Evolutionary conservation across 257 asterid species (phyloP), one percentile per base, ranked within the genome.

Genomic region (Agastache rugosa): DNA sequence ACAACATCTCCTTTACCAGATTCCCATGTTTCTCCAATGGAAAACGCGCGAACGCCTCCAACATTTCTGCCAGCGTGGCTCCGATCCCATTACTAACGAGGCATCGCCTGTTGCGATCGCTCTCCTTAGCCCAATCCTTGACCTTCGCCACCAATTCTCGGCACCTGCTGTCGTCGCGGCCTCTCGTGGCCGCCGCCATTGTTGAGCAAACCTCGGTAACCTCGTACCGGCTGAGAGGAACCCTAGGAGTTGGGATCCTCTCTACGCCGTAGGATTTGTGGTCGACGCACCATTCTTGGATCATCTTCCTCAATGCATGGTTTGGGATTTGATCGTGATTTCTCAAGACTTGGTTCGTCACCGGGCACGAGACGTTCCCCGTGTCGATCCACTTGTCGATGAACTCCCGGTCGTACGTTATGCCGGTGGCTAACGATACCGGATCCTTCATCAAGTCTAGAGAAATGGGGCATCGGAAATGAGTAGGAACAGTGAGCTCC

Each of bases 261-360:
- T 90, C 93, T 1, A 90, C 83, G 42, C 98, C 98, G 64, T 54
- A 60, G 1, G 93, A 78, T 54, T 66, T 79, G 20, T 92, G 88
- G 35, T 88, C 87, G 0, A 87, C 97, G 54, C 98, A 90, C 98
- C 98, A 92, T 22, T 87, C 90, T 74, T 92, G 98, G 71, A 88
- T 92, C 96, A 88, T 86, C 75, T 81, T 87, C 35, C 98, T 65
- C 8, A 88, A 67, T 22, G 87, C 66, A 48, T 90, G 96, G 70
- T 92, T 92, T 0, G 98, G 98, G 59, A 88, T 83, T 8, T 54
- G 82, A 37, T 88, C 88, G 10, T 75, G 74, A 35, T 53, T 79
- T 62, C 29, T 78, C 81, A 90, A 67, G 6, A 45, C 35, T 79
- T 83, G 88, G n/a, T 84, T 86, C 3, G 93, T 84, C n/a, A 86